These are phyloP conservation scores for Pleurotus salmoneostramineus DNA, from an alignment of 768 basidiomycete genomes.

Conservation along the genomic window DNA sequence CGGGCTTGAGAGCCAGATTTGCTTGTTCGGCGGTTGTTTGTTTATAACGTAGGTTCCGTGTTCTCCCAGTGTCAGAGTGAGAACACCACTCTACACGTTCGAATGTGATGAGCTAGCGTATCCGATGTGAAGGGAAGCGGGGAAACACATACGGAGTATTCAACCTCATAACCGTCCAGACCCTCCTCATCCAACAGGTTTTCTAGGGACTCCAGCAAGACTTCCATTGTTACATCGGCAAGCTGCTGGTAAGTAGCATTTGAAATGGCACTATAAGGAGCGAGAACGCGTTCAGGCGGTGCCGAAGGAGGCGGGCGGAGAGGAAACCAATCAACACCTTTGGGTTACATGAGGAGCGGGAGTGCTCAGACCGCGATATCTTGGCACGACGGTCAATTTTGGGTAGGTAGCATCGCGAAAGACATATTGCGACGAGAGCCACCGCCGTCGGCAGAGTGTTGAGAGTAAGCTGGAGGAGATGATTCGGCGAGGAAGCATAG, in stretches of 20 bases:
- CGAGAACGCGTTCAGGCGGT: slow-evolving; percentile 22
- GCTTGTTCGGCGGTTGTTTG: slow-evolving; percentile 96
- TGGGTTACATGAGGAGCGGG: slow-evolving; percentile 54
- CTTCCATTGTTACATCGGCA: slow-evolving; percentile 77
- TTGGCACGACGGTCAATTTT: slow-evolving; percentile 7
- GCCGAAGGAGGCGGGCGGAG: background rate
- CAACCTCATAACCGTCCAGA: slow-evolving; percentile 69
- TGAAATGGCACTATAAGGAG: slow-evolving; percentile 40
- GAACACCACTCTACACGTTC: slow-evolving; percentile 71
- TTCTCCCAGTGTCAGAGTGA: slow-evolving; percentile 74
- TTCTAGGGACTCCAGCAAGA: slow-evolving; percentile 72
- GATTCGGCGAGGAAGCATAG: slow-evolving; percentile 23
- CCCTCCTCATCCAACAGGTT: slow-evolving; percentile 57
- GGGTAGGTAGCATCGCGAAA: slow-evolving; percentile 9
- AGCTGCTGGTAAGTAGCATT: slow-evolving; percentile 65
- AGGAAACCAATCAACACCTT: slow-evolving; percentile 33
- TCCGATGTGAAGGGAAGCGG: no score
- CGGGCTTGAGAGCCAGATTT: slow-evolving; percentile 94
- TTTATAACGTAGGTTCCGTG: slow-evolving; percentile 93
- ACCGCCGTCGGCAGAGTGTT: slow-evolving; percentile 10
- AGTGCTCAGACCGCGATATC: slow-evolving; percentile 36
- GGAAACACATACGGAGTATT: slow-evolving; percentile 67
- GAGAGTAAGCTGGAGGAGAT: slow-evolving; percentile 9
- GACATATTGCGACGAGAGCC: slow-evolving; percentile 14
- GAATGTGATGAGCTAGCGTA: background rate